A percentile compares a stretch with the other conserved stretches of the same genome.
Conservation (phyloP, 805 yeast species). For the Saccharomyces mikatae region DNA sequence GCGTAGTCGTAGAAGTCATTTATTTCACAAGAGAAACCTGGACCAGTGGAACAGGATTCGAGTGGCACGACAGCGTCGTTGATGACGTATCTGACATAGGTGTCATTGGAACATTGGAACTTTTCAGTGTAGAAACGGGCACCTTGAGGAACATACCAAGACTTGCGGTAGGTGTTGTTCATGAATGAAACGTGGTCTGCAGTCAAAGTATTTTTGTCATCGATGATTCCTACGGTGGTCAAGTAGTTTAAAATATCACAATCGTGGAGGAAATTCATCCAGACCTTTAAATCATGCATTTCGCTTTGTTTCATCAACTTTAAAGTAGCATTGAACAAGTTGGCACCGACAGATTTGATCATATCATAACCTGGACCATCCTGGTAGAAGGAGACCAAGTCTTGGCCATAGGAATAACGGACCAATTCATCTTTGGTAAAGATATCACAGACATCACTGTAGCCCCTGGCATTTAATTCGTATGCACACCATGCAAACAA, state of each 20-base stretch:
- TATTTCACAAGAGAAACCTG: conserved; percentile 43
- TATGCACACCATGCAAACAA: conserved; percentile 63
- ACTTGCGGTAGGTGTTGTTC: conserved; percentile 39
- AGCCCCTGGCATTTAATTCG: conserved; percentile 63
- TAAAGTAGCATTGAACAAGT: conserved; percentile 45
- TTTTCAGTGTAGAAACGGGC: conserved; percentile 46
- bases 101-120: conserved; percentile 34
- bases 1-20: conserved; percentile 30
- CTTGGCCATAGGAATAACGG: conserved; percentile 51
- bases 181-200: conserved; percentile 37
- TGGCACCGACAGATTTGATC: conserved; percentile 53
- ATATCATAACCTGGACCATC: conserved; percentile 57
- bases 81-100: conserved; percentile 41
- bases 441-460: conserved; percentile 59
- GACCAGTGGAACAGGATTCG: conserved; percentile 42
- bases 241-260: conserved; percentile 53
- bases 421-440: conserved; percentile 64
- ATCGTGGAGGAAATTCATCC: conserved; percentile 71
- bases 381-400: conserved; percentile 50
- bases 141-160: conserved; percentile 51
- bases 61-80: conserved; percentile 51
- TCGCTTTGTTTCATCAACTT: conserved; percentile 41
- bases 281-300: conserved; percentile 46
- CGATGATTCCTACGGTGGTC: conserved; percentile 54
- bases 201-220: conserved; percentile 34